Conservation (phyloP, 768 basidiomycete genomes). For the Naganishia antarctica region DNA sequence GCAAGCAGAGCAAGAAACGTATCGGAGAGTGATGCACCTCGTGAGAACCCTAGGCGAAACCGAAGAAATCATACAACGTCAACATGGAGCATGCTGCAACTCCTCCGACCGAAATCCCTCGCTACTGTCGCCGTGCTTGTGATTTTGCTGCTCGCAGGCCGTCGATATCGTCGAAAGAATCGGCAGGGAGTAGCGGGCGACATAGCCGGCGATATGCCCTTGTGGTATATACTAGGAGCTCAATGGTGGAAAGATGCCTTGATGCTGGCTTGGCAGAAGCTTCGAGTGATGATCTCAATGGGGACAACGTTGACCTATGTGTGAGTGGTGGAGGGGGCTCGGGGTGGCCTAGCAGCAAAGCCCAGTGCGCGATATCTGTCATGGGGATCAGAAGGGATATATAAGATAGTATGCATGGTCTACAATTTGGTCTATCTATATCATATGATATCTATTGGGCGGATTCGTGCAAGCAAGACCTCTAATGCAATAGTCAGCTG, state of each 20-base stretch:
- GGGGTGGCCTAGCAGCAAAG: no score
- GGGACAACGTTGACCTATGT: constrained; percentile 16
- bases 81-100: neutral
- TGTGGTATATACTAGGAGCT: constrained; percentile 11
- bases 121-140: neutral
- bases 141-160: neutral
- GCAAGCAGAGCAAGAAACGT: neutral
- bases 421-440: no score
- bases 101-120: neutral
- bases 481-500: no score
- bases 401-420: no score
- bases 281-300: constrained; percentile 9
- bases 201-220: neutral
- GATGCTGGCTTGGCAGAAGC: constrained; percentile 8
- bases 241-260: constrained; percentile 5
- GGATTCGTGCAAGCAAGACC: no score
- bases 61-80: no score
- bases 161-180: neutral
- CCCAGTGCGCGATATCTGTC: no score
- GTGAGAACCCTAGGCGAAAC: no score
- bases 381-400: no score
- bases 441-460: no score
- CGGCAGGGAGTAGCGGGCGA: neutral
- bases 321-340: neutral
- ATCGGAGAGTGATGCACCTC: no score